Evolutionary conservation across 495 filamentous ascomycete species (phyloP).

Genomic region (Evernia prunastri): DNA sequence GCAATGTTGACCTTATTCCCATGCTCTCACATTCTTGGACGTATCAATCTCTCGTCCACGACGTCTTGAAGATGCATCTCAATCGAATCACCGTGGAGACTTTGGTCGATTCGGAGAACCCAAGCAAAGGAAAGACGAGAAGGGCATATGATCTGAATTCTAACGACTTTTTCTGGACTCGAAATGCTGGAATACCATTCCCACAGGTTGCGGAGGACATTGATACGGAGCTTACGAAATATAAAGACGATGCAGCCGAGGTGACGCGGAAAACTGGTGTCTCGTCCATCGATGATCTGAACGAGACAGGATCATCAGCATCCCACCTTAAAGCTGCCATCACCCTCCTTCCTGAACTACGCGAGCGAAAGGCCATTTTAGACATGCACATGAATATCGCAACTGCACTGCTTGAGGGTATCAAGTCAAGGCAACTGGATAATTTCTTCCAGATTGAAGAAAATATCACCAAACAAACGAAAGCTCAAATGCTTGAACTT

Average conservation of each 20-base stretch:
- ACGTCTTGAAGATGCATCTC: conserved; percentile 87
- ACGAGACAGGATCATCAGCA: conserved; percentile 78
- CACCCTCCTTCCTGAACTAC: conserved; percentile 81
- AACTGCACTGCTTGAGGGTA: conserved; percentile 76
- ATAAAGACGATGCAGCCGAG: conserved; percentile 91
- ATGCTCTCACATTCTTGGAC: conserved; percentile 99
- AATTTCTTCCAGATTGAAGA: conserved; percentile 96
- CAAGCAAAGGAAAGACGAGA: conserved; percentile 64
- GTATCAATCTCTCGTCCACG: conserved; percentile 92
- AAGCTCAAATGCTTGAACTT: conserved; percentile 80
- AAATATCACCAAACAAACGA: conserved; percentile 85
- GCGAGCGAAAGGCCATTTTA: conserved; percentile 81
- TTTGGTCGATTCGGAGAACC: conserved; percentile 65
- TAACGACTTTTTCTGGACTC: conserved; percentile 96
- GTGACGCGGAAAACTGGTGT: conserved; percentile 93
- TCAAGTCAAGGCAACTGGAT: conserved; percentile 91
- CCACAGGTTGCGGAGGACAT: conserved; percentile 97
- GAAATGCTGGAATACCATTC: conserved; percentile 88
- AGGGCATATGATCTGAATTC: conserved; percentile 83
- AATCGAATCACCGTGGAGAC: conserved; percentile 95
- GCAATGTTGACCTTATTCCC: conserved; percentile 92
- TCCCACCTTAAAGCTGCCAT: conserved; percentile 95
- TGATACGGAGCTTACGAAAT: conserved; percentile 81
- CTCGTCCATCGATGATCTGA: conserved; percentile 86
- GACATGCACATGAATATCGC: conserved; percentile 99